These are phyloP conservation scores for Tulasnella sp. DNA, from an alignment of 768 basidiomycete species.

Conservation along the genomic window DNA sequence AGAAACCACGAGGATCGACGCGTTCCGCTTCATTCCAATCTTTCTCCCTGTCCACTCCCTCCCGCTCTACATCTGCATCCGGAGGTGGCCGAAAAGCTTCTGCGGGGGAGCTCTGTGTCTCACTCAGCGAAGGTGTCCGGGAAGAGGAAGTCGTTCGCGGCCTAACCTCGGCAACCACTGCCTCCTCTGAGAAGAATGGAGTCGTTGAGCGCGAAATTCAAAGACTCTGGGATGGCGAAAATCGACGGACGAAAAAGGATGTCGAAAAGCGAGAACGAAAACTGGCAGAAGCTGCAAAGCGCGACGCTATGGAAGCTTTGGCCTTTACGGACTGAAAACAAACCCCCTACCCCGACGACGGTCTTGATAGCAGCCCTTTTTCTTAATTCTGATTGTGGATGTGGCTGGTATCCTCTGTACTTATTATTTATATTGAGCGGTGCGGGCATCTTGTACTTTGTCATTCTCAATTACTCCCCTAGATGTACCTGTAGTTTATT, in stretches of 20 bases:
- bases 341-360: too few species aligned
- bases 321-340: too few species aligned
- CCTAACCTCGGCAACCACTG: not conserved
- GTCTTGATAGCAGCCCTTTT: too few species aligned
- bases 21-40: not conserved
- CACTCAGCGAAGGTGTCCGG: not conserved
- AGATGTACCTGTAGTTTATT: too few species aligned
- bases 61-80: not conserved
- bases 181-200: not conserved
- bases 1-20: not conserved
- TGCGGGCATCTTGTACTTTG: too few species aligned
- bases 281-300: not conserved
- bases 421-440: too few species aligned
- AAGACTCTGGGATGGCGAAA: slow-evolving; percentile 12
- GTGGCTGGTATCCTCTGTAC: too few species aligned
- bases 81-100: not conserved
- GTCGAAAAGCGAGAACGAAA: slow-evolving; percentile 11
- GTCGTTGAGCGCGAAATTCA: slow-evolving; percentile 14
- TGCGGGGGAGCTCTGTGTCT: slow-evolving; percentile 3
- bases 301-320: not conserved
- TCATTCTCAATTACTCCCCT: too few species aligned
- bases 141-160: slow-evolving; percentile 18
- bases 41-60: not conserved
- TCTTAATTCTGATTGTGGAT: too few species aligned
- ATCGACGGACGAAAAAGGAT: slow-evolving; percentile 8